Base-by-base conservation (phyloP, 2,329 filamentous ascomycete species). In the Didymella sp. region DNA sequence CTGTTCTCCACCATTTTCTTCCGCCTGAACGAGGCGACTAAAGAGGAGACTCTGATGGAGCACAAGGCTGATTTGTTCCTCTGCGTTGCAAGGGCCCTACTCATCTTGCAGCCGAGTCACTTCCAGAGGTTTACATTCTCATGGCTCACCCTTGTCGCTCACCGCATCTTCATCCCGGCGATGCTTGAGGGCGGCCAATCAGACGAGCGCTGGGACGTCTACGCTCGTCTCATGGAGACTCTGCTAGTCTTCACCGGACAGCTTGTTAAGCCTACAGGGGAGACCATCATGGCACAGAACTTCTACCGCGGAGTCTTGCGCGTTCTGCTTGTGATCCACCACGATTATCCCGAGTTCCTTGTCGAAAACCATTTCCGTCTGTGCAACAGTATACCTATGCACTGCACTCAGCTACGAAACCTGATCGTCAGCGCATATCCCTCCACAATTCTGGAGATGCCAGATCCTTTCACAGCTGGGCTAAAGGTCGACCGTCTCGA, bases 311-410 rank as follows among this genome's bases (percentile, higher is more conserved):
- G 89, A 8, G 86, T 90, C 1, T 80, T 96, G 44, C 92, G 96
- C 71, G 85, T 97, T 58, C 79, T 98, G 51, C 80, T 96, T 30
- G 85, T 96, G 49, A 80, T 99, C 50, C 91, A 96, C 66, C 95
- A 98, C 72, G 95, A 99, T 75, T 98, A 92, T 76, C 90, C 94
- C 0, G 92, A 97, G 54, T 99, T 96, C 76, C 79, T 99, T 38
- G 89, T 91, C 6, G 91, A 93, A 67, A 92, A 96, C 74, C 91
- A 96, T 72, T 87, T 91, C 64, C 86, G 87, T 64, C 85, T 99
- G 49, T 92, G 89, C 78, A 88, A 90, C 66, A 87, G 86, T 69
- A 89, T 98, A 56, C 91, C 93, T 1, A 85, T 87, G 47, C 89
- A 95, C 70, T 95, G 91, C 76, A 88, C 89, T 15, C 95, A 98